Base-by-base conservation (phyloP, 2,329 filamentous ascomycete species). In the Alternaria conjuncta region DNA sequence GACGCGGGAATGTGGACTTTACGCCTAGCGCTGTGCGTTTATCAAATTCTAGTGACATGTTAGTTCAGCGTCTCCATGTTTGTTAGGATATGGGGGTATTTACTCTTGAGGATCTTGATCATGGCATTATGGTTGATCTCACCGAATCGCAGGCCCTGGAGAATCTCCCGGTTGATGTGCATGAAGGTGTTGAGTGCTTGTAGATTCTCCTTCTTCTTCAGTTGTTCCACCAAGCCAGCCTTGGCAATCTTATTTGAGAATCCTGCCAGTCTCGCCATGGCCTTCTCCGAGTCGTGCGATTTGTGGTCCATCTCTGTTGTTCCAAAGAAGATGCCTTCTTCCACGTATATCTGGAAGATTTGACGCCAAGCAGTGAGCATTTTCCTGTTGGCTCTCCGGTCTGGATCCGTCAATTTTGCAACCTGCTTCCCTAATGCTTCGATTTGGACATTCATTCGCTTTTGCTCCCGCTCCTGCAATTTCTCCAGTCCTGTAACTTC, bases 101-200 rank as follows among this genome's bases (percentile, higher is more conserved):
- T 77, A 91, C 90, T 97, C 79, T 97, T 97, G 57, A 97, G 81
- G 55, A 97, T 97, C 79, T 97, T 97, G 32, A 83, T 84, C 72
- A 96, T 88, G 1, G 93, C 93, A 28, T 86, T 86, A 68, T 88
- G 87, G 73, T 97, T 96, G 68, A 96, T 89, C 75, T 96, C 93
- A 73, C 94, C 92, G 71, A 96, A 97, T 63, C 90, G 89, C 67
- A 97, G 84, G 55, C 91, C 91, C 65, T 90, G 90, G n/a, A 96
- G 84, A n/a, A 97, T 85, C 56, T 88, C 86, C 23, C 87, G 83
- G 75, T 97, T 97, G 71, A 96, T 85, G 51, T 85, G 82, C 64
- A 95, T 80, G 72, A 96, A 97, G 23, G 85, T 86, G 57, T 86
- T 82, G 54, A 94, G 87, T 1, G 92, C 90, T 9, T 82, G 75